Conservation (phyloP, 257 asterid species). For the Petunia axillaris region DNA sequence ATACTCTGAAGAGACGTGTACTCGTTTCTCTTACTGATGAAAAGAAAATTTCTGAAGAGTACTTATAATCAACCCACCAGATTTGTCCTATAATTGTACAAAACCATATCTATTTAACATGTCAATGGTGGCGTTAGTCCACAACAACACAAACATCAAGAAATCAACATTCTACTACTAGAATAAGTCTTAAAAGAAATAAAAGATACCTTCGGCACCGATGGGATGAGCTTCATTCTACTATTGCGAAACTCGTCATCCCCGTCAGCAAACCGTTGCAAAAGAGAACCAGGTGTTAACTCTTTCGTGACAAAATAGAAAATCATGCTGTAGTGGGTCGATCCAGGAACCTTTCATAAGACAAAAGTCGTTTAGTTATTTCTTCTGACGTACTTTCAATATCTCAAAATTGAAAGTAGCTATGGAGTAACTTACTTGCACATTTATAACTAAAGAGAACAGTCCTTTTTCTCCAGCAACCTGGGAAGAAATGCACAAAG, state of each 20-base stretch:
- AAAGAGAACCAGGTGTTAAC: conserved; percentile 73
- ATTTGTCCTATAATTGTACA: conserved; percentile 4
- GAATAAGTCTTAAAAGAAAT: conserved; percentile 11
- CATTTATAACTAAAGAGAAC: conserved; percentile 78
- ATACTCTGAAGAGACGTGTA: neutral
- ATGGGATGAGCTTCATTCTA: conserved; percentile 95
- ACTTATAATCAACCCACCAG: neutral
- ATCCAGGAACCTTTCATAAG: conserved; percentile 83
- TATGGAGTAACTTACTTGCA: conserved; percentile 75
- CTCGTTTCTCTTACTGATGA: neutral
- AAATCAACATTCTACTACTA: neutral
- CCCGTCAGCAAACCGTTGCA: conserved; percentile 92
- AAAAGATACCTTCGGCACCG: conserved; percentile 82
- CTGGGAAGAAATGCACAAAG: conserved; percentile 41
- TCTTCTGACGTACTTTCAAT: conserved; percentile 29
- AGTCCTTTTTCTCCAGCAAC: conserved; percentile 92
- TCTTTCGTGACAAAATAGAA: conserved; percentile 75
- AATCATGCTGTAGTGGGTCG: conserved; percentile 96
- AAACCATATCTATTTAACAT: conserved; percentile 3
- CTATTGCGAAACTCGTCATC: conserved; percentile 96
- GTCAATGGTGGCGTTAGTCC: neutral
- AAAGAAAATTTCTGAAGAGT: neutral
- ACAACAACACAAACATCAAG: neutral
- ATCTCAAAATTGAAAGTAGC: conserved; percentile 27
- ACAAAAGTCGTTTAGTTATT: conserved; percentile 20